Percentiles rank a stretch among this genome's conserved stretches.
Evolutionary conservation across 768 basidiomycete species (phyloP).

Genomic region (Lactarius sanguifluus): DNA sequence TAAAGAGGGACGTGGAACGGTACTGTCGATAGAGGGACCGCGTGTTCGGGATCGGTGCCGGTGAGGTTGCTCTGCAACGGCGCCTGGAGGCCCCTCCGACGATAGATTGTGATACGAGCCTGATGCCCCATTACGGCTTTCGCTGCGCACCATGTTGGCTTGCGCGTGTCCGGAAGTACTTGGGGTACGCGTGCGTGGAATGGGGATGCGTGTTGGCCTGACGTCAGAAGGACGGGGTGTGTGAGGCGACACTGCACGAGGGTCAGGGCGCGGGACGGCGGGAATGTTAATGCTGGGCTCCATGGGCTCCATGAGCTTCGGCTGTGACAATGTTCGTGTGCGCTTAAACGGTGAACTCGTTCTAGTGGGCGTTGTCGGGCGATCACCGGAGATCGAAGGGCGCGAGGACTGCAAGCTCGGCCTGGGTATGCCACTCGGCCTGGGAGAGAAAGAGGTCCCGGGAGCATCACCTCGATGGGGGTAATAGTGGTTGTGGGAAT

Average conservation of each 20-base stretch:
- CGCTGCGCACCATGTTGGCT: slow-evolving; percentile 35
- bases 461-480: slow-evolving; percentile 29
- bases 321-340: slow-evolving; percentile 65
- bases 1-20: slow-evolving; percentile 50
- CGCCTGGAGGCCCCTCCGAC: slow-evolving; percentile 6
- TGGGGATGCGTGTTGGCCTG: slow-evolving; percentile 51
- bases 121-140: slow-evolving; percentile 34
- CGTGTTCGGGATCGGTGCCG: slow-evolving; percentile 46
- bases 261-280: slow-evolving; percentile 37
- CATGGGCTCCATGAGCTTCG: slow-evolving; percentile 47
- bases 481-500: slow-evolving; percentile 32
- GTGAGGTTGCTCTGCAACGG: slow-evolving; percentile 40
- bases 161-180: slow-evolving; percentile 43
- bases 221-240: slow-evolving; percentile 41
- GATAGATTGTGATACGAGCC: slow-evolving; percentile 5
- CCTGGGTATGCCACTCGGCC: slow-evolving; percentile 49
- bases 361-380: slow-evolving; percentile 22
- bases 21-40: slow-evolving; percentile 38
- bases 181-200: slow-evolving; percentile 42
- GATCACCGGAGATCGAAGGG: slow-evolving; percentile 34
- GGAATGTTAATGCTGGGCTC: slow-evolving; percentile 40
- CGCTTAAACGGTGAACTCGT: slow-evolving; percentile 41
- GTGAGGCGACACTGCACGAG: slow-evolving; percentile 26
- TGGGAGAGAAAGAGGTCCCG: slow-evolving; percentile 33
- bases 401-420: slow-evolving; percentile 44